Evolutionary conservation across 495 filamentous ascomycete species (phyloP).

Genomic region (Thermochaetoides thermophila): DNA sequence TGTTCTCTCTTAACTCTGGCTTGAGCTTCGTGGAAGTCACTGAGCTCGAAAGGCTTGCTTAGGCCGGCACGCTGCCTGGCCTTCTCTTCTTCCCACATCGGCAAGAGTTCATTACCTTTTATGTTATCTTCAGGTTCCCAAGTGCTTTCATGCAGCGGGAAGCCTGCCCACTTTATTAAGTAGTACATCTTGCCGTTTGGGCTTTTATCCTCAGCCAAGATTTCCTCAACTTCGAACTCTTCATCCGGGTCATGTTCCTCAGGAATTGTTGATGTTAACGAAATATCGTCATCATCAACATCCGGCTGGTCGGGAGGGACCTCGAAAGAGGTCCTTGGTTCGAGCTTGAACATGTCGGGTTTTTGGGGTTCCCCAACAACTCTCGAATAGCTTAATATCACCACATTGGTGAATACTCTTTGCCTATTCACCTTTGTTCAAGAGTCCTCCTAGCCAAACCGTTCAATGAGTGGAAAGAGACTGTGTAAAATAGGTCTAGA

Average conservation of each 20-base stretch:
- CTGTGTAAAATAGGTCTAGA: no score
- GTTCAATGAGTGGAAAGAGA: no score
- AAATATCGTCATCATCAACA: constrained; percentile 43
- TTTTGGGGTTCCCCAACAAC: no score
- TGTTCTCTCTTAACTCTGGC: constrained; percentile 15
- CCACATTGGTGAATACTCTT: no score
- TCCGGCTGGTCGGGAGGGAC: constrained; percentile 2
- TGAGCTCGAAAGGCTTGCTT: constrained; percentile 33
- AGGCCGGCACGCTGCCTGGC: constrained; percentile 27
- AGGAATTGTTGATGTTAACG: constrained; percentile 42
- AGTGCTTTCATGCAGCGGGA: constrained; percentile 37
- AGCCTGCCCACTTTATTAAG: constrained; percentile 55
- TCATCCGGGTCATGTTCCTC: constrained; percentile 25
- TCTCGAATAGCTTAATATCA: no score
- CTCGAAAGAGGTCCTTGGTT: background rate
- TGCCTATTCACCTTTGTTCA: no score
- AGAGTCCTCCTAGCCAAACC: no score
- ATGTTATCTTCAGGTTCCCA: constrained; percentile 54
- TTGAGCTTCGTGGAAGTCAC: constrained; percentile 25
- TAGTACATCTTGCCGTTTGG: constrained; percentile 32
- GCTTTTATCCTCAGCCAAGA: constrained; percentile 33
- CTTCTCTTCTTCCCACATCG: constrained; percentile 41
- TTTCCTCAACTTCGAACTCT: constrained; percentile 34
- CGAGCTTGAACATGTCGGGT: constrained; percentile 8
- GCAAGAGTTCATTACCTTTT: constrained; percentile 29